phyloP scores from a whole-genome alignment of 2,329 filamentous ascomycete genomes.

The Cladophialophora immunda region DNA sequence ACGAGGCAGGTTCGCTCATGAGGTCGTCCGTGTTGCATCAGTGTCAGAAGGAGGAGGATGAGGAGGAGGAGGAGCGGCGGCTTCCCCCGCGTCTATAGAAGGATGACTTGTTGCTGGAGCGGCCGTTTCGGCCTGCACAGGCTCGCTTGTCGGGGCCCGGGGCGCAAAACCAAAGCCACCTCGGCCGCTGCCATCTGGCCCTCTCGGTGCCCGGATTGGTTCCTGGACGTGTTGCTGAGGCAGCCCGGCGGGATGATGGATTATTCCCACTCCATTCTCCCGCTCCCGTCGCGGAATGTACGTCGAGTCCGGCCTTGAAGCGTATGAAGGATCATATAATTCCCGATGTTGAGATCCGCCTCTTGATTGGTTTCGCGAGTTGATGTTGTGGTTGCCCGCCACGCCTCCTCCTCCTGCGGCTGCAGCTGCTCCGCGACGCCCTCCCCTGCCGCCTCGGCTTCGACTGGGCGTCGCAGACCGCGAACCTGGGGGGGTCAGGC shows the following conservation, averaged over 20 bases:
- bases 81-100: background rate
- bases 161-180: slow-evolving; percentile 77
- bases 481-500: slow-evolving; percentile 66
- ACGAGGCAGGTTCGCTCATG: background rate
- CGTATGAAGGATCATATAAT: slow-evolving; percentile 80
- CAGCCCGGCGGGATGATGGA: background rate
- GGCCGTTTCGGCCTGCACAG: background rate
- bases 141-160: background rate
- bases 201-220: slow-evolving; percentile 76
- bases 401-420: slow-evolving; percentile 41
- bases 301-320: slow-evolving; percentile 68
- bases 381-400: slow-evolving; percentile 46
- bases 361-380: slow-evolving; percentile 41
- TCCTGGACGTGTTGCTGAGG: slow-evolving; percentile 43
- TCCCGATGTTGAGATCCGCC: slow-evolving; percentile 58
- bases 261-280: background rate
- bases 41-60: background rate
- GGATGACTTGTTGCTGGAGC: background rate
- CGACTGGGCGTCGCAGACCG: slow-evolving; percentile 48
- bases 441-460: slow-evolving; percentile 44
- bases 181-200: slow-evolving; percentile 78
- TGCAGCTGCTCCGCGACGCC: slow-evolving; percentile 31
- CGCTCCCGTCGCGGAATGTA: slow-evolving; percentile 54
- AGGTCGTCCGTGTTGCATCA: background rate
- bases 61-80: background rate